Evolutionary conservation across 148 eudicot genomes (phyloP).

Genomic region (Cornus controversa): DNA sequence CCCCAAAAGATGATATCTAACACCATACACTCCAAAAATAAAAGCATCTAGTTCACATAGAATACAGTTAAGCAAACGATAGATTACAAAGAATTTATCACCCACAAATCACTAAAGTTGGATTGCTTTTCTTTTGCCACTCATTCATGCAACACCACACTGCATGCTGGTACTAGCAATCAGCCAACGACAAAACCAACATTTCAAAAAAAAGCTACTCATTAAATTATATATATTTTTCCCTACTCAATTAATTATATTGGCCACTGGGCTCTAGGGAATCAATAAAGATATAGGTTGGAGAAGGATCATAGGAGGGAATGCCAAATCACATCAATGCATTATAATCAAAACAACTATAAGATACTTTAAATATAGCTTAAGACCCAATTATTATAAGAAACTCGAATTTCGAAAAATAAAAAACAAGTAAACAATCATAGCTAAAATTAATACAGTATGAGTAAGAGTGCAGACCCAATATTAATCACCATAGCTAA

Average conservation of each 20-base stretch:
- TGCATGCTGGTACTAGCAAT: background rate
- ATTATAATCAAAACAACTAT: background rate
- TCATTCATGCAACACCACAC: background rate
- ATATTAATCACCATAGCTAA: background rate
- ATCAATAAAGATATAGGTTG: no score
- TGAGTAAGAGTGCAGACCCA: no score
- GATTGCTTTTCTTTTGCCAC: constrained; percentile 13
- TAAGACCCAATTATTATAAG: background rate
- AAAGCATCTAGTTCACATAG: constrained; percentile 22
- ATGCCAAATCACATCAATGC: background rate
- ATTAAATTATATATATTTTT: no score
- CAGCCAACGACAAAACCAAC: background rate
- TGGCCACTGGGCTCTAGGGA: background rate
- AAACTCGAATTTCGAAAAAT: no score
- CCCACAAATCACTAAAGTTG: constrained; percentile 6
- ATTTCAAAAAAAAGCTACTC: background rate
- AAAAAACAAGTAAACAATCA: no score
- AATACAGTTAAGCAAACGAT: background rate
- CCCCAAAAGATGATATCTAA: constrained; percentile 15
- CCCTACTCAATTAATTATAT: background rate
- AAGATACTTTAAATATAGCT: background rate
- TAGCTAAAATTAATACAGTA: no score
- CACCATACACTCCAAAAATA: constrained; percentile 3
- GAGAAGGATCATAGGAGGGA: background rate
- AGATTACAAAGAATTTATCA: constrained; percentile 2